Base-by-base conservation (phyloP, 257 asterid species). In the Striga asiatica region DNA sequence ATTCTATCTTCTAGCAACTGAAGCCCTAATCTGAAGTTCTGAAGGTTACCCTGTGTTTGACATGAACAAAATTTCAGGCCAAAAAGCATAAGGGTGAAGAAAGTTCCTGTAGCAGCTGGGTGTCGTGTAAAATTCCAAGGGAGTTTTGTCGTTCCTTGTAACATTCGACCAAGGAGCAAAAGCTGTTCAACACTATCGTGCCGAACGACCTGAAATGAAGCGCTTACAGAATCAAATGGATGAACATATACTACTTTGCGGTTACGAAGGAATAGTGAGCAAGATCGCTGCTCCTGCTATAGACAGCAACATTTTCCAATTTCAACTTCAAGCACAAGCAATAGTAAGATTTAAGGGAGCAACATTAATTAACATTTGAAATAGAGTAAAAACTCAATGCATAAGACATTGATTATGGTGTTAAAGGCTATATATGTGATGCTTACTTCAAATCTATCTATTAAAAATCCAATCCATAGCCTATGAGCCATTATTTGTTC, bases 1-100 rank as follows among this genome's bases (percentile, higher is more conserved):
- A 92, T 80, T 69, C 95, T 89, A 72, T 92, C 99, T 68, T 92
- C 99, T 51, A 88, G 85, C 65, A 92, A 84, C 76, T 81, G 99
- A 78, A 84, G 96, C 61, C 99, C 99, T 50, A 84, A 62, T 76
- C 66, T 79, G 74, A 82, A 83, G 66, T 78, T 81, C 54, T 79
- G 88, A 64, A 81, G 78, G 79, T 85, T 92, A 58, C 95, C 83
- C 76, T 88, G 99, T 8, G 76, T 76, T 62, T 80, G 81, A 79
- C 94, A 92, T 21, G 94, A 73, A 75, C 95, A 85, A 52, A 85
- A 88, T 71, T 88, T 88, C 48, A 92, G 84, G 61, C 99, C 97
- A 58, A 92, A 78, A 68, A 88, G 96, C 99, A 88, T 88, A 52
- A 88, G 59, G 10, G 95, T 88, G 75, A 92, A 92, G 73, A 92